A percentile compares a stretch with the other conserved stretches of the same genome.
These are phyloP conservation scores for Fusarium acutatum DNA, from an alignment of 2,329 filamentous ascomycete species.

Conservation along the genomic window DNA sequence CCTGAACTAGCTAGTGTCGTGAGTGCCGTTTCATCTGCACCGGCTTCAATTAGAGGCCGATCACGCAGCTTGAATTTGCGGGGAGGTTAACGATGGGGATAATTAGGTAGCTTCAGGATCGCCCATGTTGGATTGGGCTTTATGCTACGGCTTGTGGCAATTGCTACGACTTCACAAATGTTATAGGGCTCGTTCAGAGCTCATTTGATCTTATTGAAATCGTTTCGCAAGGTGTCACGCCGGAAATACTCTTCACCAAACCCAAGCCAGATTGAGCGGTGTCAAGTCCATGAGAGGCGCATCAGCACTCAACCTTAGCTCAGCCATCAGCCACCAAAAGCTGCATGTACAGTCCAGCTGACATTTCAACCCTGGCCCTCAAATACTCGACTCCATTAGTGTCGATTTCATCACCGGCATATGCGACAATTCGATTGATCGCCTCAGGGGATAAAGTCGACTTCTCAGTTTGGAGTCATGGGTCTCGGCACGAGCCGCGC, in stretches of 20 bases:
- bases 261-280: neutral
- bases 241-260: neutral
- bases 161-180: too few relatives aligned
- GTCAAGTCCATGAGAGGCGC: neutral
- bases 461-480: neutral
- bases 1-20: neutral
- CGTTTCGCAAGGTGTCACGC: neutral
- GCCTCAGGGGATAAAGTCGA: neutral
- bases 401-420: neutral
- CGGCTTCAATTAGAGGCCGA: neutral
- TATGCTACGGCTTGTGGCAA: neutral
- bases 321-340: neutral
- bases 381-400: neutral
- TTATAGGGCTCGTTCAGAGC: neutral
- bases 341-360: neutral
- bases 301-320: neutral
- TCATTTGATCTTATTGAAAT: too few relatives aligned
- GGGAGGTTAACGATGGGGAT: neutral
- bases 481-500: conserved; percentile 11
- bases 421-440: neutral
- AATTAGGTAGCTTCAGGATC: neutral
- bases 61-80: neutral
- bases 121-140: neutral
- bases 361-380: neutral
- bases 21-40: neutral